Evolutionary conservation across 495 filamentous ascomycete species (phyloP).

Genomic region (Staphylotrichum longicolle): DNA sequence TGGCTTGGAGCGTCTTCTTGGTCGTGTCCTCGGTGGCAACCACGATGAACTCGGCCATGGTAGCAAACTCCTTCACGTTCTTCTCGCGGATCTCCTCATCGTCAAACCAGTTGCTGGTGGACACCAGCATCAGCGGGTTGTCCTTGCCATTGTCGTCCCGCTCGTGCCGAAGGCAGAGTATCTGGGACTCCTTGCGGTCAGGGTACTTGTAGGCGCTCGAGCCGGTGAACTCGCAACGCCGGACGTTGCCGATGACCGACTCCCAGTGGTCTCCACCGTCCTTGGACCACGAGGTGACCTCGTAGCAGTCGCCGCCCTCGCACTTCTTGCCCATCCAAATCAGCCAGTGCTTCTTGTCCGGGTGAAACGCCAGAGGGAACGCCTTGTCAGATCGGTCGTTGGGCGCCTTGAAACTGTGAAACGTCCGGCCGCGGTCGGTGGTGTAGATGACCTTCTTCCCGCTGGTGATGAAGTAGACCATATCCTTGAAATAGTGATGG

Average conservation of each 20-base stretch:
- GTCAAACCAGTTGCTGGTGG: slow-evolving; percentile 73
- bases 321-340: slow-evolving; percentile 78
- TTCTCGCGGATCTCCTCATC: slow-evolving; percentile 55
- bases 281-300: slow-evolving; percentile 64
- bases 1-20: slow-evolving; percentile 66
- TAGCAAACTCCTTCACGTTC: slow-evolving; percentile 80
- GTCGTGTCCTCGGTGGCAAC: slow-evolving; percentile 71
- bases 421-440: slow-evolving; percentile 64
- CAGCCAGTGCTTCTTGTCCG: slow-evolving; percentile 75
- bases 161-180: slow-evolving; percentile 76
- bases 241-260: slow-evolving; percentile 61
- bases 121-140: slow-evolving; percentile 65
- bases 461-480: slow-evolving; percentile 78
- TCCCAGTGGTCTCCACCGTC: slow-evolving; percentile 79
- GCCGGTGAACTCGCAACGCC: slow-evolving; percentile 78
- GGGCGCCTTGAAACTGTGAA: slow-evolving; percentile 65
- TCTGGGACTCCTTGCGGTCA: slow-evolving; percentile 59
- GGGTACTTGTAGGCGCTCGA: slow-evolving; percentile 64
- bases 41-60: slow-evolving; percentile 92
- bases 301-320: slow-evolving; percentile 60
- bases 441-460: slow-evolving; percentile 71
- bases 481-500: slow-evolving; percentile 74
- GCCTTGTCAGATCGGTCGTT: slow-evolving; percentile 26
- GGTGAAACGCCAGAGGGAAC: slow-evolving; percentile 69
- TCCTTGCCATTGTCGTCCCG: slow-evolving; percentile 61